Evolutionary conservation across 345 rosid species (phyloP).

Genomic region (Nephelium lappaceum): DNA sequence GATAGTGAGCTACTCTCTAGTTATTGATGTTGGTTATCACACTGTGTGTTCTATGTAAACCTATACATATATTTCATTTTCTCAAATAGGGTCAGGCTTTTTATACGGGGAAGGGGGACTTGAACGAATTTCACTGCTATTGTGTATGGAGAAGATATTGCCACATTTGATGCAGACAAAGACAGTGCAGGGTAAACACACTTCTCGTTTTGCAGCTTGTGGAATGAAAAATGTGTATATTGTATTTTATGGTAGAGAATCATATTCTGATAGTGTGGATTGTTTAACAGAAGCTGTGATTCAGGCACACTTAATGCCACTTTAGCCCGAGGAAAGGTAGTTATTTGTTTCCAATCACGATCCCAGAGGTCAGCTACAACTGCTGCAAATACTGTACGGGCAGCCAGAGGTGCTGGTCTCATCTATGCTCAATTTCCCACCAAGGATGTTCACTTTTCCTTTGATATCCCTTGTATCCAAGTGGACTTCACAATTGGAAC

Average conservation of each 20-base stretch:
- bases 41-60: not conserved
- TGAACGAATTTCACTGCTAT: conserved; percentile 45
- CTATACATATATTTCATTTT: conserved; percentile 9
- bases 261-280: not conserved
- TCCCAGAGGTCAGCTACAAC: conserved; percentile 41
- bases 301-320: conserved; percentile 41
- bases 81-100: conserved; percentile 55
- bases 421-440: conserved; percentile 50
- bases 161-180: conserved; percentile 34
- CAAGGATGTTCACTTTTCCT: conserved; percentile 39
- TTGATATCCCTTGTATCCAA: conserved; percentile 41
- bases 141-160: conserved; percentile 51
- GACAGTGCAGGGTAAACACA: conserved; percentile 42
- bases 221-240: not conserved
- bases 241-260: not conserved
- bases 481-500: conserved; percentile 52
- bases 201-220: not conserved
- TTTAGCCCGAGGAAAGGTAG: conserved; percentile 52
- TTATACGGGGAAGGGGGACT: conserved; percentile 33
- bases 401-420: conserved; percentile 44
- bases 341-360: conserved; percentile 53
- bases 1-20: not conserved
- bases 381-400: conserved; percentile 41
- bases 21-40: not conserved
- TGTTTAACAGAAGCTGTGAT: conserved; percentile 42